Percentiles rank a stretch among this genome's conserved stretches.
Conservation (phyloP, 2,329 filamentous ascomycete species). For the Cadophora malorum region DNA sequence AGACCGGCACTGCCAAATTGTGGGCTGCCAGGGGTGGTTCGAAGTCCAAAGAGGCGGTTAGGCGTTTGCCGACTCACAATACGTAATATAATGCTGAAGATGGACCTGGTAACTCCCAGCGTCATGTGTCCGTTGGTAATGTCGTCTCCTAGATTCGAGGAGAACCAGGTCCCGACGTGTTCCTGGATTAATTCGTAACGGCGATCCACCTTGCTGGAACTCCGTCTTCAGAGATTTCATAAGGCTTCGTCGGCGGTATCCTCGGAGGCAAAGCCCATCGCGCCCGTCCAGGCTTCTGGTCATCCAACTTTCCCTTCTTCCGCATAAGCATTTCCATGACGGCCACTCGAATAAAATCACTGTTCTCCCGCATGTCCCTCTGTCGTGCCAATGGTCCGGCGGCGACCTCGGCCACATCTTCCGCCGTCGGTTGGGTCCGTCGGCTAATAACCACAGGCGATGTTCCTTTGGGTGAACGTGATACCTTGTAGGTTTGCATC, state of each 20-base stretch:
- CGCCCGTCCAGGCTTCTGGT: slow-evolving; percentile 70
- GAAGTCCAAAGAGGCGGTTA: slow-evolving; percentile 13
- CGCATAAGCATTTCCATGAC: slow-evolving; percentile 78
- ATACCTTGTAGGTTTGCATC: slow-evolving; percentile 70
- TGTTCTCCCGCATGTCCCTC: slow-evolving; percentile 72
- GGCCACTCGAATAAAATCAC: slow-evolving; percentile 73
- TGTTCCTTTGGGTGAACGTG: slow-evolving; percentile 46
- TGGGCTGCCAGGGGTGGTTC: slow-evolving; percentile 8
- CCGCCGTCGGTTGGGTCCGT: slow-evolving; percentile 39
- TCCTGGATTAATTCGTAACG: slow-evolving; percentile 27
- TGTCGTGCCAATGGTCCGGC: slow-evolving; percentile 59
- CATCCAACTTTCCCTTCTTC: slow-evolving; percentile 68
- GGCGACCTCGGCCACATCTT: slow-evolving; percentile 46
- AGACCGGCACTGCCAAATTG: slow-evolving; percentile 22
- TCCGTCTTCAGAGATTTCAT: slow-evolving; percentile 63
- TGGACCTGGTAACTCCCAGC: slow-evolving; percentile 3
- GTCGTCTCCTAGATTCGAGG: slow-evolving; percentile 17
- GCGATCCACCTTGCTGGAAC: slow-evolving; percentile 66
- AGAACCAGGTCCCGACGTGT: background rate
- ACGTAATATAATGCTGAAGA: slow-evolving; percentile 26
- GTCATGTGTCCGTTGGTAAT: slow-evolving; percentile 18
- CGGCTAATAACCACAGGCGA: slow-evolving; percentile 46
- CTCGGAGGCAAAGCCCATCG: slow-evolving; percentile 72
- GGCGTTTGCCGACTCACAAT: slow-evolving; percentile 16
- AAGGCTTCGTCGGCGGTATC: slow-evolving; percentile 58